Evolutionary conservation across 1,284 basidiomycete genomes (phyloP), one percentile per base, ranked within the genome.

Genomic region (Polyporus tsugae): DNA sequence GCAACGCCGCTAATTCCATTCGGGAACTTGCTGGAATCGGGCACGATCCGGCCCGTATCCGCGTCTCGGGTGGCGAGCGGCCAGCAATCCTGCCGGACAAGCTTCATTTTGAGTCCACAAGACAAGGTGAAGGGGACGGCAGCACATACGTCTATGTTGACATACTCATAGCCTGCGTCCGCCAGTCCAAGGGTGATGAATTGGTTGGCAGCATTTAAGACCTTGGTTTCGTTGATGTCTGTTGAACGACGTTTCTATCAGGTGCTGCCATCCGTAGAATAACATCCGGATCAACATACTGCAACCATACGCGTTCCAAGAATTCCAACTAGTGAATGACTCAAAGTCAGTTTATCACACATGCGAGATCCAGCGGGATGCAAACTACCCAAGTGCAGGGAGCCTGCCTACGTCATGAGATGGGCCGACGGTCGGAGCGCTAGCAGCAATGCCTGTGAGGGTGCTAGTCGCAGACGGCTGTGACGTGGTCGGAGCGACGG

Each of bases 221-320:
- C 76, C 69, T 84, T 85, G 9, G 80, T 70, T 63, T 83, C 84
- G 65, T 81, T 83, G 70, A 87, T 84, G 65, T 83, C 83, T 83
- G 64, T 13, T 2, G 6, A 25, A 36, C 46, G 66, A 63, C 15
- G 64, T 66, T 13, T 25, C 68, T 62, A 60, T 35, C 36, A 52
- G 49, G 10, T 52, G 0, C 46, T 49, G 46, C n/a, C n/a, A n/a
- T 49, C 0, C 5, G 46, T 19, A 9, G 11, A 42, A 33, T 19
- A 39, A 17, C 6, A 55, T 62, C 22, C 6, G 29, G 25, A 5
- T n/a, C 10, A 33, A 67, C 64, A 29, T 73, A 86, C 85, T 75
- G 65, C 86, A 82, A 36, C 78, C 77, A 72, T 86, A 87, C 2
- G 86, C 86, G 68, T 87, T 87, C 86, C 85, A 87, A 11, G 81